Evolutionary conservation across 352 stramenopile genomes (phyloP), one percentile per base, ranked within the genome.

Genomic region (Phytopythium oedochilum): DNA sequence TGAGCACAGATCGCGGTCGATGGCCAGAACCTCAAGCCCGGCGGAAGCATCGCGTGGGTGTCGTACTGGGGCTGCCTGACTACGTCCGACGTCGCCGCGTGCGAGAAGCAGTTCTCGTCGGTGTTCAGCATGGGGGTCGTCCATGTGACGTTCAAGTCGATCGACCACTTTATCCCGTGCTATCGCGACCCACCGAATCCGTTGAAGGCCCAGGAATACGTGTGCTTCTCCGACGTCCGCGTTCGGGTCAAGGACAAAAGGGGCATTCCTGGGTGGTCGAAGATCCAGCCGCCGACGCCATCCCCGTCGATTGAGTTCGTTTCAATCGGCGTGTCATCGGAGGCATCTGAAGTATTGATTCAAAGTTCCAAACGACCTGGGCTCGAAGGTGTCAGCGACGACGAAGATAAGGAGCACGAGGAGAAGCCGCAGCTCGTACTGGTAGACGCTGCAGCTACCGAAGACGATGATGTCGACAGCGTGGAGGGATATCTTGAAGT

Each of bases 151-250:
- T 92, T 94, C 52, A 74, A 63, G 18, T 58, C 80, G 5, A 66
- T 90, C 12, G 84, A 94, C 46, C 84, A 89, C 55, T 94, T 83
- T 53, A 91, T 94, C 26, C 84, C 84, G n/a, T 94, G 84, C 62
- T 94, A 94, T 56, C 82, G 78, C 46, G 75, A 86, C 34, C 80
- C 84, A 10, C 82, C 82, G 14, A 89, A 92, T 45, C 75, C 78
- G 26, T 62, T 92, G 1, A 90, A 90, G 39, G 72, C 69, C 3
- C 77, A 86, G 59, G 77, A 92, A 17, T 92, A 75, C 35, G 48
- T 60, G 29, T 94, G 84, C 52, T 94, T 89, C 53, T 67, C 85
- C 49, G 42, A 75, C 56, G 58, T 92, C 50, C 77, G 74, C 1
- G 61, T 94, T 54, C 80, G 82, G 39, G 84, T 94, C 20, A 94